These are phyloP conservation scores for Nicotiana otophora DNA, from an alignment of 257 asterid species.

Conservation along the genomic window DNA sequence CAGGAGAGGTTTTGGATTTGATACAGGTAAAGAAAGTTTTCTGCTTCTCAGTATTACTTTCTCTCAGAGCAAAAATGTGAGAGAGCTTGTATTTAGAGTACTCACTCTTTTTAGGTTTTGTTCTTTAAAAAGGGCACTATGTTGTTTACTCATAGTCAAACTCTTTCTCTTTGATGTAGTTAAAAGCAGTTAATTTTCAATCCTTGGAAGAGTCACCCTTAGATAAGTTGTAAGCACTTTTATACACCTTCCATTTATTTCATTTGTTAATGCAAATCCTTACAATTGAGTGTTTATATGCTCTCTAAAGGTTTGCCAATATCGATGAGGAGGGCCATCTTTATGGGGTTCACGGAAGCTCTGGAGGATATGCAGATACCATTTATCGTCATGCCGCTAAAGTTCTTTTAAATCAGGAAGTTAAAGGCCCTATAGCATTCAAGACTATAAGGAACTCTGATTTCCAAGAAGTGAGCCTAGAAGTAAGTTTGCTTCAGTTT, in stretches of 20 bases:
- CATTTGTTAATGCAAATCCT: constrained; percentile 1
- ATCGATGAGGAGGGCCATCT: constrained; percentile 61
- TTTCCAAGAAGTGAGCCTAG: constrained; percentile 78
- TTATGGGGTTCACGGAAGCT: constrained; percentile 77
- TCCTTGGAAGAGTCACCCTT: constrained; percentile 78
- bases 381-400: constrained; percentile 74
- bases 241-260: background rate
- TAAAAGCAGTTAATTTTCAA: constrained; percentile 55
- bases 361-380: constrained; percentile 97
- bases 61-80: background rate
- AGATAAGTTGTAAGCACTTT: constrained; percentile 65
- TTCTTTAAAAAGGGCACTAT: background rate
- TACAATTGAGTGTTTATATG: constrained; percentile 12
- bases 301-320: constrained; percentile 58
- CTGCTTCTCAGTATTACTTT: constrained; percentile 2
- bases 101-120: background rate
- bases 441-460: constrained; percentile 79
- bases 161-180: constrained; percentile 46
- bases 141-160: background rate
- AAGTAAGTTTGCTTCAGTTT: constrained; percentile 47
- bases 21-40: constrained; percentile 50
- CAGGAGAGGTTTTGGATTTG: constrained; percentile 89
- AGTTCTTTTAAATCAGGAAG: constrained; percentile 54
- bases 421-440: constrained; percentile 64
- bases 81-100: background rate